phyloP scores from a whole-genome alignment of 2,329 filamentous ascomycete genomes.

The Cordyceps cateniannulata region DNA sequence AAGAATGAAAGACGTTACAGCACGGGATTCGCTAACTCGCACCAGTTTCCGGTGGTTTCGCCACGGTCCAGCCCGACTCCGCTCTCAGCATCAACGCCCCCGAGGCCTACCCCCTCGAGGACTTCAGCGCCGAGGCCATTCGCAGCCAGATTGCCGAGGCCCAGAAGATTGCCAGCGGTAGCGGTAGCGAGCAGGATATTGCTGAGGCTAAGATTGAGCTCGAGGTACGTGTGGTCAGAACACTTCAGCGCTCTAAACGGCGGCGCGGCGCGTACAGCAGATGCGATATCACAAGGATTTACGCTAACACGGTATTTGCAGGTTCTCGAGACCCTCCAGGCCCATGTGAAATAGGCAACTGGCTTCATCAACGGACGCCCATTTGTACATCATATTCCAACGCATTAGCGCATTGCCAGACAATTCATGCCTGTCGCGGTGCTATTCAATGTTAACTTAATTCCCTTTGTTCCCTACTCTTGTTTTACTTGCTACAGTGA shows the following conservation, averaged over 20 bases:
- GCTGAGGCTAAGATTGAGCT: slow-evolving; percentile 99
- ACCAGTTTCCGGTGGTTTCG: slow-evolving; percentile 91
- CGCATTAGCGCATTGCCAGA: slow-evolving; percentile 29
- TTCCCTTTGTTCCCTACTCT: slow-evolving; percentile 8
- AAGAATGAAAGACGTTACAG: not conserved
- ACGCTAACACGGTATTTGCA: slow-evolving; percentile 36
- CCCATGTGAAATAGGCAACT: slow-evolving; percentile 70
- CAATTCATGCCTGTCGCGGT: slow-evolving; percentile 31
- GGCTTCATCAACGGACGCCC: slow-evolving; percentile 35
- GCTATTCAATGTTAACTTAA: slow-evolving; percentile 14
- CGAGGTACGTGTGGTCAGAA: slow-evolving; percentile 57
- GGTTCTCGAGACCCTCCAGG: slow-evolving; percentile 80
- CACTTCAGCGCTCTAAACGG: not conserved
- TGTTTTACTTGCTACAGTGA: not conserved
- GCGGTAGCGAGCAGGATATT: slow-evolving; percentile 92
- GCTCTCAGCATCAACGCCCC: slow-evolving; percentile 96
- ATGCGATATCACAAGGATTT: not conserved
- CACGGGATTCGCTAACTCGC: slow-evolving; percentile 8
- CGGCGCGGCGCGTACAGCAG: not conserved
- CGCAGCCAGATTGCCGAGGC: slow-evolving; percentile 87
- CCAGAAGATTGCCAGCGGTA: slow-evolving; percentile 86
- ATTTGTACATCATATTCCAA: slow-evolving; percentile 38
- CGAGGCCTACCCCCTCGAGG: slow-evolving; percentile 89
- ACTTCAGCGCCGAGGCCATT: slow-evolving; percentile 91
- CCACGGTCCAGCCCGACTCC: slow-evolving; percentile 92